These are phyloP conservation scores for Aquilaria yunnanensis DNA, from an alignment of 345 rosid species.

Conservation along the genomic window DNA sequence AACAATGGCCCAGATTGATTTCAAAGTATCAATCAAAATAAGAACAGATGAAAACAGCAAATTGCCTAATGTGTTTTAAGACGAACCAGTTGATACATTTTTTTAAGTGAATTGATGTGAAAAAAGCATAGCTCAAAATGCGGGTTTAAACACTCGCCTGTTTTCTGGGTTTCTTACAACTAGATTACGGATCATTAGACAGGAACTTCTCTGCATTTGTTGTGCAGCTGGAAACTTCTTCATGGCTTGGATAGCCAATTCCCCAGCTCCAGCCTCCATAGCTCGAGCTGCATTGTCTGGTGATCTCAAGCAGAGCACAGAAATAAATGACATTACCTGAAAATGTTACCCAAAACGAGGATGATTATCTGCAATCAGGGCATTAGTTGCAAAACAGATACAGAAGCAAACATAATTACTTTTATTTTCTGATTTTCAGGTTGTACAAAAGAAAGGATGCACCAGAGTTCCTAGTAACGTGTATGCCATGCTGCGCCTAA, in stretches of 20 bases:
- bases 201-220: conserved; percentile 67
- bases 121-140: too few species aligned
- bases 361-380: too few species aligned
- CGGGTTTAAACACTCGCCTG: conserved; percentile 38
- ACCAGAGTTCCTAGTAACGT: too few species aligned
- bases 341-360: conserved; percentile 6
- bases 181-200: conserved; percentile 90
- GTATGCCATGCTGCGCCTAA: too few species aligned
- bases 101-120: neutral
- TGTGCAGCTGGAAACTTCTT: conserved; percentile 61
- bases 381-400: too few species aligned
- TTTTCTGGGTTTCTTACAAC: conserved; percentile 78
- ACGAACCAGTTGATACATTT: neutral
- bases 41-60: neutral
- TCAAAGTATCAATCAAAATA: neutral
- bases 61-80: neutral
- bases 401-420: too few species aligned
- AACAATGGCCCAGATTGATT: neutral
- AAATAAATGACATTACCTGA: conserved; percentile 73
- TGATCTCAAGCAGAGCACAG: conserved; percentile 79
- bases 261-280: conserved; percentile 93
- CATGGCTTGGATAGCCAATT: conserved; percentile 83
- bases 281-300: conserved; percentile 83
- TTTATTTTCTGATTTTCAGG: too few species aligned
- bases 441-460: too few species aligned